A percentile compares a stretch with the other conserved stretches of the same genome.
phyloP scores from a whole-genome alignment of 805 yeast genomes.

The Wickerhamomyces chambardii region DNA sequence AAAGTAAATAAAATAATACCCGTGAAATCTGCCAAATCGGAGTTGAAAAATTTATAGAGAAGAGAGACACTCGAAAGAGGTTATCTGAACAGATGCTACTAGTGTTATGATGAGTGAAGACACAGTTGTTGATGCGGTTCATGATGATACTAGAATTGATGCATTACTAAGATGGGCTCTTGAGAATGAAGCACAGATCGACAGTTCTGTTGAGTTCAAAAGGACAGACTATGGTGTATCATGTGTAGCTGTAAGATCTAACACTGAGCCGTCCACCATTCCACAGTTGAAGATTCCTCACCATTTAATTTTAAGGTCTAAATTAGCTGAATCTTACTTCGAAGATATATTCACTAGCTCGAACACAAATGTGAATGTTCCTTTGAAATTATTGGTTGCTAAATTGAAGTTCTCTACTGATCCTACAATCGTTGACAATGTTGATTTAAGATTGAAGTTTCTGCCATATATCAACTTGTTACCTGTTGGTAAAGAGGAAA shows the following conservation, averaged over 20 bases:
- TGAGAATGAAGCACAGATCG: conserved; percentile 24
- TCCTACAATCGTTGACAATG: conserved; percentile 3
- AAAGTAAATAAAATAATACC: too few relatives aligned
- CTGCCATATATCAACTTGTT: conserved; percentile 39
- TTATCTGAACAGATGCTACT: too few relatives aligned
- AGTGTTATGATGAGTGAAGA: too few relatives aligned
- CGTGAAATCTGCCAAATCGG: too few relatives aligned
- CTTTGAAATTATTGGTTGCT: conserved; percentile 29
- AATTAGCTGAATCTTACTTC: conserved; percentile 16
- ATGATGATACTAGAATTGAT: too few relatives aligned
- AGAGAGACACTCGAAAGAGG: too few relatives aligned
- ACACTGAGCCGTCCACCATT: conserved; percentile 8
- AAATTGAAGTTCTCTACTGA: conserved; percentile 27
- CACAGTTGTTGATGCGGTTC: too few relatives aligned
- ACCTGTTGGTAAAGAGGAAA: conserved; percentile 28
- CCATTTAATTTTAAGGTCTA: conserved; percentile 18
- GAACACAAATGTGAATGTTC: conserved; percentile 19
- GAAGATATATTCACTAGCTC: neutral
- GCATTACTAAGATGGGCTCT: conserved; percentile 25
- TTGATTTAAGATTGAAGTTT: conserved; percentile 20
- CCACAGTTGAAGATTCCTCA: conserved; percentile 21
- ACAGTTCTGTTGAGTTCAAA: conserved; percentile 24
- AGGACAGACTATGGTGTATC: conserved; percentile 26
- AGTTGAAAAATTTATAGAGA: too few relatives aligned
- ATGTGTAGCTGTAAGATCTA: conserved; percentile 16